These are phyloP conservation scores for Globisporangium abappressorium DNA, from an alignment of 352 stramenopile genomes.

Conservation along the genomic window DNA sequence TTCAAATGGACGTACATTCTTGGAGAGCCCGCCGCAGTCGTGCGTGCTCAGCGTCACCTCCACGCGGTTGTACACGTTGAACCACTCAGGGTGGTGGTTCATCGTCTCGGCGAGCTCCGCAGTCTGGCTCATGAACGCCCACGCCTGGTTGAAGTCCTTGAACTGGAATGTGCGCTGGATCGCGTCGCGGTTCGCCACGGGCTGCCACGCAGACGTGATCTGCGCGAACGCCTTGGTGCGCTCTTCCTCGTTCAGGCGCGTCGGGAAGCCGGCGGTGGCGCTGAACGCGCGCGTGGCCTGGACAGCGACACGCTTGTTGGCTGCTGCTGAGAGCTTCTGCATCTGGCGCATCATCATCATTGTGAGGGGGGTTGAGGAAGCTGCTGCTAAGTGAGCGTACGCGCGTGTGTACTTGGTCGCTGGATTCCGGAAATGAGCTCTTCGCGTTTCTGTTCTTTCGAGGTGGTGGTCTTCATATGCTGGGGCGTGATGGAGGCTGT, in stretches of 20 bases:
- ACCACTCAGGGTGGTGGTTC: conserved; percentile 98
- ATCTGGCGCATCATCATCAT: conserved; percentile 18
- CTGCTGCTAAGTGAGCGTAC: background rate
- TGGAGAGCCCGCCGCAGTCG: conserved; percentile 91
- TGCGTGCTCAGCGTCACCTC: conserved; percentile 97
- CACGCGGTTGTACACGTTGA: conserved; percentile 98
- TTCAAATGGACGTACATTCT: conserved; percentile 59
- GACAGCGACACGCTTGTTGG: background rate
- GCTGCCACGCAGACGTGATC: conserved; percentile 49
- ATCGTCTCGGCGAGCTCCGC: conserved; percentile 83
- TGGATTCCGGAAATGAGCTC: conserved; percentile 15
- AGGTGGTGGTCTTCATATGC: conserved; percentile 10
- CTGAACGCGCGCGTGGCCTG: conserved; percentile 9
- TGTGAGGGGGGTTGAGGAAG: background rate
- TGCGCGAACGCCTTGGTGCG: conserved; percentile 36
- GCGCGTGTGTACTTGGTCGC: background rate
- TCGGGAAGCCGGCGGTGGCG: conserved; percentile 36
- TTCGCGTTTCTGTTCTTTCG: background rate
- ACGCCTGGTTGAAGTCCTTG: conserved; percentile 79
- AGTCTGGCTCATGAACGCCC: conserved; percentile 73
- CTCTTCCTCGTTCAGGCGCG: conserved; percentile 43
- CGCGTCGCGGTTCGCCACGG: conserved; percentile 63
- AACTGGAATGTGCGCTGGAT: conserved; percentile 86
- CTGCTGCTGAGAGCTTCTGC: background rate
- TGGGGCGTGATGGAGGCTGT: background rate